Evolutionary conservation across 805 yeast genomes (phyloP).

Genomic region (Brettanomyces custersianus): DNA sequence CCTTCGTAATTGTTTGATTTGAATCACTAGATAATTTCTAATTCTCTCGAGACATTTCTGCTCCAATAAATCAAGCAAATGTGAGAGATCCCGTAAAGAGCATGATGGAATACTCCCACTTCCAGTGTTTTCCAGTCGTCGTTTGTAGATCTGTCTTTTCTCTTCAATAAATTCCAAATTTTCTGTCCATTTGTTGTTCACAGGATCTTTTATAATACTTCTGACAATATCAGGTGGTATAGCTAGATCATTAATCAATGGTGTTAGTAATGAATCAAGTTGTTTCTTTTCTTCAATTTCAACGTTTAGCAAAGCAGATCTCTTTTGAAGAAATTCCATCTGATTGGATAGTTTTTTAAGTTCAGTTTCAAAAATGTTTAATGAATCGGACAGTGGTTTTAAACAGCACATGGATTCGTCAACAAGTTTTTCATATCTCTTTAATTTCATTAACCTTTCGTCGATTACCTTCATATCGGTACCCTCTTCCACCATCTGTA

Average conservation of each 20-base stretch:
- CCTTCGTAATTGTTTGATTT: constrained; percentile 62
- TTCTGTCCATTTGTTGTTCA: constrained; percentile 58
- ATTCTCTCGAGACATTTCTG: constrained; percentile 66
- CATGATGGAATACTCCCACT: constrained; percentile 7
- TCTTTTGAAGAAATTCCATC: constrained; percentile 48
- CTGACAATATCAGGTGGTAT: constrained; percentile 65
- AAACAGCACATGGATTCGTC: constrained; percentile 18
- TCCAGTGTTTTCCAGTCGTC: constrained; percentile 22
- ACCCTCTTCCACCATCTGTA: constrained; percentile 12
- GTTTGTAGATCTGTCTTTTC: constrained; percentile 44
- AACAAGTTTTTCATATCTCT: constrained; percentile 19
- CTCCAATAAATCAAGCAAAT: constrained; percentile 42
- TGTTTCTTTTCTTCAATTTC: constrained; percentile 39
- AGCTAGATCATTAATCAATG: constrained; percentile 65
- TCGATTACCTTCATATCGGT: constrained; percentile 7
- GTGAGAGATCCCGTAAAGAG: constrained; percentile 18
- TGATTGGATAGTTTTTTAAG: constrained; percentile 48
- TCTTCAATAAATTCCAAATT: constrained; percentile 50
- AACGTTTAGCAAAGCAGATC: constrained; percentile 39
- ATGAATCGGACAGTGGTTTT: constrained; percentile 42
- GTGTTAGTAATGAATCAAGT: constrained; percentile 49
- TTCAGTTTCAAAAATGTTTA: constrained; percentile 49
- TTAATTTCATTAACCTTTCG: constrained; percentile 16
- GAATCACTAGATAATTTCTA: constrained; percentile 54
- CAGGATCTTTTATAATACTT: constrained; percentile 47